Evolutionary conservation across 495 filamentous ascomycete genomes (phyloP).

Genomic region (Hypomontagnella monticulosa): DNA sequence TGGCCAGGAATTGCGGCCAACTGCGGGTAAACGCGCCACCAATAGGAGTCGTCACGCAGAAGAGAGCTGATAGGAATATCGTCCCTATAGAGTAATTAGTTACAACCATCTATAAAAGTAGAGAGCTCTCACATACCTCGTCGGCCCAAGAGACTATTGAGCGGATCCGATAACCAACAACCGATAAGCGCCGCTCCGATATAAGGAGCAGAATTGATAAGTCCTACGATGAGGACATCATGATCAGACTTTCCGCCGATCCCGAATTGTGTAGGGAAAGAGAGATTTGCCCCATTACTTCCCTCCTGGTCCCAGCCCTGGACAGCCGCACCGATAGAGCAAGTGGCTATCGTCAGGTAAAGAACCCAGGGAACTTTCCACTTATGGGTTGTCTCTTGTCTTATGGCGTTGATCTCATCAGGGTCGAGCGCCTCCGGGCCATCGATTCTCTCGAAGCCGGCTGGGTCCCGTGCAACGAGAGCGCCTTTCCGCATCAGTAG

Average conservation of each 20-base stretch:
- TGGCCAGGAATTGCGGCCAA: slow-evolving; percentile 68
- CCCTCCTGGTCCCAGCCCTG: slow-evolving; percentile 81
- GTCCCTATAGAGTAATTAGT: slow-evolving; percentile 41
- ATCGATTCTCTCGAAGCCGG: slow-evolving; percentile 60
- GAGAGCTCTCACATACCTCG: slow-evolving; percentile 51
- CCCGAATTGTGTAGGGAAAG: slow-evolving; percentile 67
- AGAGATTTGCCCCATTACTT: slow-evolving; percentile 75
- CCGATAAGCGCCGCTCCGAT: slow-evolving; percentile 57
- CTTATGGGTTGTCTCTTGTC: slow-evolving; percentile 67
- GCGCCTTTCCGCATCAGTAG: slow-evolving; percentile 67
- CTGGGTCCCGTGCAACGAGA: slow-evolving; percentile 69
- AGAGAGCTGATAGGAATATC: slow-evolving; percentile 69
- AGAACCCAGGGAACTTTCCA: slow-evolving; percentile 72
- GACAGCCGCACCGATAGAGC: slow-evolving; percentile 75
- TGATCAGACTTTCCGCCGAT: slow-evolving; percentile 54
- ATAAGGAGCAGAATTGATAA: slow-evolving; percentile 68
- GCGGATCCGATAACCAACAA: slow-evolving; percentile 70
- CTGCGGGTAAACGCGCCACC: slow-evolving; percentile 64
- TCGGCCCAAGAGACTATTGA: slow-evolving; percentile 65
- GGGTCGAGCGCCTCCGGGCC: slow-evolving; percentile 61
- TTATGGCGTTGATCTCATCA: slow-evolving; percentile 62
- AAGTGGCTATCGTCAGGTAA: slow-evolving; percentile 75
- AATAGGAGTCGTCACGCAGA: slow-evolving; percentile 67
- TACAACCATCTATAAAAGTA: background rate
- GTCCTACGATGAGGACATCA: slow-evolving; percentile 69